These are phyloP conservation scores for Paxillus involutus DNA, from an alignment of 768 basidiomycete species.

Conservation along the genomic window DNA sequence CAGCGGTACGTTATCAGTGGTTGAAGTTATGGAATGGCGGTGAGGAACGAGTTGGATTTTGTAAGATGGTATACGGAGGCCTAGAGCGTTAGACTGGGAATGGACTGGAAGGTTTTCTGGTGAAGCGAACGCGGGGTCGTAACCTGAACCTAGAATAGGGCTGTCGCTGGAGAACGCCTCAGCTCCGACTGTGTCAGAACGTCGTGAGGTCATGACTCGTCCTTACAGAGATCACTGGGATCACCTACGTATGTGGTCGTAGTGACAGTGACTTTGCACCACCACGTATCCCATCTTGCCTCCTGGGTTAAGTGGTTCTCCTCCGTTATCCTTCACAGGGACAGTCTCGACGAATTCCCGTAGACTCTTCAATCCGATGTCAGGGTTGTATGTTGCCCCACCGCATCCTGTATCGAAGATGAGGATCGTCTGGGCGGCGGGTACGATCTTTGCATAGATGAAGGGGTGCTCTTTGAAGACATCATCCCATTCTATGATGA, in stretches of 20 bases:
- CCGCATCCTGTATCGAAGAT: constrained; percentile 59
- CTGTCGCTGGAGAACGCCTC: constrained; percentile 52
- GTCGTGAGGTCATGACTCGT: not conserved
- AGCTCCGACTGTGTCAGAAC: constrained; percentile 38
- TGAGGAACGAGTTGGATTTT: constrained; percentile 47
- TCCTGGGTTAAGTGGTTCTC: constrained; percentile 42
- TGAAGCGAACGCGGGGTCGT: constrained; percentile 45
- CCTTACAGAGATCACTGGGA: not conserved
- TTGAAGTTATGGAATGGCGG: constrained; percentile 30
- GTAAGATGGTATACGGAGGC: constrained; percentile 45
- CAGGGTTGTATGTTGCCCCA: constrained; percentile 41
- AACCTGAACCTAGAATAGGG: constrained; percentile 46
- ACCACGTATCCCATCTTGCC: constrained; percentile 46
- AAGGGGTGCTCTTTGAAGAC: constrained; percentile 52
- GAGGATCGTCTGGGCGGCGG: constrained; percentile 40
- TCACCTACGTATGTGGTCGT: constrained; percentile 56
- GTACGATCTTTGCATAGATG: constrained; percentile 51
- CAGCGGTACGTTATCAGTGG: constrained; percentile 20
- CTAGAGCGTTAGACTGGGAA: constrained; percentile 45
- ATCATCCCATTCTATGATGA: constrained; percentile 52
- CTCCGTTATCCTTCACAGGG: constrained; percentile 40
- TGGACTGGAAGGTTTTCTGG: constrained; percentile 40
- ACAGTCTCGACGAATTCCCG: constrained; percentile 51
- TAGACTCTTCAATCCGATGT: constrained; percentile 42
- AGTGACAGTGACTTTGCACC: constrained; percentile 54